These are phyloP conservation scores for Magnusiomyces fungicola DNA, from an alignment of 1,139 yeast species.

Conservation along the genomic window DNA sequence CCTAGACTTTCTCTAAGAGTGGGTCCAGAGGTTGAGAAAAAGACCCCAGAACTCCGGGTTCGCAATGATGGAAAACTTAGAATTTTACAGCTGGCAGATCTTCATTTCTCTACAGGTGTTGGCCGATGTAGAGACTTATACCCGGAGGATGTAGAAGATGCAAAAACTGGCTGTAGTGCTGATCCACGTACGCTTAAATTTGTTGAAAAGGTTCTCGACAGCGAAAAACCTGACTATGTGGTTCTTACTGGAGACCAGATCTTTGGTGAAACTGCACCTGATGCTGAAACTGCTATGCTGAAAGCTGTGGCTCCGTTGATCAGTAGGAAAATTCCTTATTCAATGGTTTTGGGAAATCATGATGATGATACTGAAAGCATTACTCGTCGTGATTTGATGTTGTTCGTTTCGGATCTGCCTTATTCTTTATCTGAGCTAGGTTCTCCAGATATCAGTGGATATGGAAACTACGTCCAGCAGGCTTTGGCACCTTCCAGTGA, in stretches of 20 bases:
- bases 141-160: slow-evolving; percentile 36
- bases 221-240: slow-evolving; percentile 72
- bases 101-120: slow-evolving; percentile 71
- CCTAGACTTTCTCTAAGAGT: slow-evolving; percentile 34
- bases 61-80: slow-evolving; percentile 48
- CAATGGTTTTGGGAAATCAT: slow-evolving; percentile 74
- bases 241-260: slow-evolving; percentile 85
- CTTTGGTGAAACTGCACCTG: slow-evolving; percentile 63
- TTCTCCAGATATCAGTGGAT: slow-evolving; percentile 61
- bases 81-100: slow-evolving; percentile 77
- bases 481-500: slow-evolving; percentile 40
- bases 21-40: slow-evolving; percentile 32
- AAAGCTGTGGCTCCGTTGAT: slow-evolving; percentile 74
- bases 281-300: slow-evolving; percentile 66
- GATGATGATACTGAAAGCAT: slow-evolving; percentile 69
- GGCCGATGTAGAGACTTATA: slow-evolving; percentile 70
- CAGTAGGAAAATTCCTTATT: slow-evolving; percentile 63
- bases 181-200: slow-evolving; percentile 62
- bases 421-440: slow-evolving; percentile 57
- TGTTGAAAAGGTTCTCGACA: slow-evolving; percentile 54
- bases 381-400: slow-evolving; percentile 53
- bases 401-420: slow-evolving; percentile 51
- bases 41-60: slow-evolving; percentile 30
- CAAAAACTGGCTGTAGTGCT: slow-evolving; percentile 47
- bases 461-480: slow-evolving; percentile 65